Percentiles rank a stretch among this genome's conserved stretches.
phyloP scores from a whole-genome alignment of 495 filamentous ascomycete genomes.

The Platismatia glauca region DNA sequence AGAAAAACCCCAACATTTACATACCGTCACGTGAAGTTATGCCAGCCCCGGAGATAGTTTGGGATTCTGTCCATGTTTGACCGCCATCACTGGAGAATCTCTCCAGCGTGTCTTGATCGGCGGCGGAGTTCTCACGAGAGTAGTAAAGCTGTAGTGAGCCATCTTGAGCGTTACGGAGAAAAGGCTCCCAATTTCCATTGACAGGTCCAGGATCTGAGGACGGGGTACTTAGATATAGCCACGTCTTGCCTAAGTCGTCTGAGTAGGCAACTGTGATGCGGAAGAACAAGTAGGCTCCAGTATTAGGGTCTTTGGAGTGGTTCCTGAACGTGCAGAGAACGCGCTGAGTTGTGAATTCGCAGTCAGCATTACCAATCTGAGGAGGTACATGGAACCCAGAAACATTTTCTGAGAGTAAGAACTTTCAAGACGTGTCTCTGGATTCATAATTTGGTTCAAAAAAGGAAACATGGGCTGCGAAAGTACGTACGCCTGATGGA shows the following conservation, averaged over 20 bases:
- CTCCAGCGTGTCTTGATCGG: conserved; percentile 43
- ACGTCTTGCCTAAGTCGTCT: conserved; percentile 37
- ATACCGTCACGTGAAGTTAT: conserved; percentile 35
- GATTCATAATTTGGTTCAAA: too few species aligned
- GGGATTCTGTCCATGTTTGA: conserved; percentile 31
- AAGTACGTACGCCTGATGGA: conserved; percentile 34
- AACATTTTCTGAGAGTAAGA: too few species aligned
- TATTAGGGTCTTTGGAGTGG: conserved; percentile 32
- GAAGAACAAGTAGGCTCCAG: conserved; percentile 35
- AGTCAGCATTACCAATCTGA: too few species aligned
- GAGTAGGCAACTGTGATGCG: conserved; percentile 45
- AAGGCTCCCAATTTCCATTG: conserved; percentile 45
- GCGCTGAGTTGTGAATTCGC: too few species aligned
- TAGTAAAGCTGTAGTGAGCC: conserved; percentile 42
- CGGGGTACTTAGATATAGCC: conserved; percentile 40
- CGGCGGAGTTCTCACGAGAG: conserved; percentile 34
- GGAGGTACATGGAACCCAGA: too few species aligned
- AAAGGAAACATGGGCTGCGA: too few species aligned
- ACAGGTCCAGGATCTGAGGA: conserved; percentile 26
- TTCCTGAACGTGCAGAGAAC: conserved; percentile 44
- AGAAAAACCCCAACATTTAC: background rate
- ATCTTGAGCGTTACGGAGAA: conserved; percentile 35
- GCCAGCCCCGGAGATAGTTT: conserved; percentile 33
- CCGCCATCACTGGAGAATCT: conserved; percentile 41
- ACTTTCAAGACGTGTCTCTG: too few species aligned